phyloP scores from a whole-genome alignment of 2,329 filamentous ascomycete species.

The Fusarium denticulatum region DNA sequence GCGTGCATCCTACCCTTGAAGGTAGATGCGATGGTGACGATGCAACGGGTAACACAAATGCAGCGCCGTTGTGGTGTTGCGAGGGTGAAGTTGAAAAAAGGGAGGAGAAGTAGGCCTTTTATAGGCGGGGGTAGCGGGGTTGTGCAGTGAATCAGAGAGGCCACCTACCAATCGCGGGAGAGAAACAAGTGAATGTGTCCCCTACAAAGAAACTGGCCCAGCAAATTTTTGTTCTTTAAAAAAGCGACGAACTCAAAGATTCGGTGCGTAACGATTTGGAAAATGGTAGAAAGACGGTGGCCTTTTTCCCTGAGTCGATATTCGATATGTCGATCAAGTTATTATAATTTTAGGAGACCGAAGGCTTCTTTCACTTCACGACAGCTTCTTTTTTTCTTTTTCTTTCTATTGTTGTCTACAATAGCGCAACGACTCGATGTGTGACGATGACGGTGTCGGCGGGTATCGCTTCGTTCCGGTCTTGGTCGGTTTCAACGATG shows the following conservation, averaged over 20 bases:
- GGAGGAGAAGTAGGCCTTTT: constrained; percentile 41
- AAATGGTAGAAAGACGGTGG: constrained; percentile 1
- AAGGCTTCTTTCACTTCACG: constrained; percentile 46
- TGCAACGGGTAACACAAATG: not conserved
- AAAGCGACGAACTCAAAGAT: constrained; percentile 31
- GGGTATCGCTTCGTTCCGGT: constrained; percentile 49
- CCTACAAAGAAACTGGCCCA: constrained; percentile 63
- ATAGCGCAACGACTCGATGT: constrained; percentile 47
- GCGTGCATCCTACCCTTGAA: constrained; percentile 30
- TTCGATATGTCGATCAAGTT: constrained; percentile 22
- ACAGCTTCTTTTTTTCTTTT: constrained; percentile 40
- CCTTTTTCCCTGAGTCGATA: not conserved
- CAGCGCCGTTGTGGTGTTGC: constrained; percentile 33
- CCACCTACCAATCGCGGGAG: constrained; percentile 78
- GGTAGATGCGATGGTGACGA: constrained; percentile 32
- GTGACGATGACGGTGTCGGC: constrained; percentile 47
- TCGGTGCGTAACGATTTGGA: constrained; percentile 34
- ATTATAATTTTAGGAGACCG: constrained; percentile 32
- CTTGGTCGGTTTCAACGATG: constrained; percentile 48
- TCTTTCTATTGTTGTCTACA: constrained; percentile 51
- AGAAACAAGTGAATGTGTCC: constrained; percentile 99
- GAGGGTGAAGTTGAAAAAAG: constrained; percentile 32
- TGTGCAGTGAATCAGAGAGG: constrained; percentile 39
- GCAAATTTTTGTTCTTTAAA: constrained; percentile 31
- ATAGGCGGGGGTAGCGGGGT: constrained; percentile 38